A percentile compares a stretch with the other conserved stretches of the same genome.
Conservation (phyloP, 2,329 filamentous ascomycete species). For the Chaetomiaceae sp. region DNA sequence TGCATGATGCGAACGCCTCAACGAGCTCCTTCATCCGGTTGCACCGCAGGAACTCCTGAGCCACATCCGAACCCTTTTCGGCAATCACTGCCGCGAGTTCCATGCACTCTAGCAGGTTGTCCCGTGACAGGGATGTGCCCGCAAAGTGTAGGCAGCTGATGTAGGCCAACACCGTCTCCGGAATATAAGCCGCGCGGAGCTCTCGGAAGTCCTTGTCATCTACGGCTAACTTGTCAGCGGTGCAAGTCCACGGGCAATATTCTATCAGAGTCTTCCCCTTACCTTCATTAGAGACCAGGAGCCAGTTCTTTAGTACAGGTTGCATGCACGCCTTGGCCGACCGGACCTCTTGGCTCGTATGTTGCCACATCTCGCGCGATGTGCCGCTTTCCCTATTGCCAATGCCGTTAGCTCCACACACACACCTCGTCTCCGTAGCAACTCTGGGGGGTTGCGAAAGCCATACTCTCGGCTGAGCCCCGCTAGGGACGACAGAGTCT, state of each 20-base stretch:
- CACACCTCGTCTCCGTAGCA: too few species aligned
- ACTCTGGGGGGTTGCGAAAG: too few species aligned
- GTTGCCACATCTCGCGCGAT: slow-evolving; percentile 24
- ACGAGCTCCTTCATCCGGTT: slow-evolving; percentile 70
- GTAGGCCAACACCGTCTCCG: slow-evolving; percentile 79
- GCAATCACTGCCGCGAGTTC: slow-evolving; percentile 73
- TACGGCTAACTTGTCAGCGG: slow-evolving; percentile 3
- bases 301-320: slow-evolving; percentile 59
- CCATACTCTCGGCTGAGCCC: slow-evolving; percentile 47
- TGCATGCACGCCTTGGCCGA: slow-evolving; percentile 50
- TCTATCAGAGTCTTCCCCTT: slow-evolving; percentile 27
- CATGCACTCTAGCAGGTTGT: slow-evolving; percentile 78
- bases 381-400: slow-evolving; percentile 28
- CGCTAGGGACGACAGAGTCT: slow-evolving; percentile 56
- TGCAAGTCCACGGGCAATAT: neutral
- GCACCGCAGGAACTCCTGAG: slow-evolving; percentile 56
- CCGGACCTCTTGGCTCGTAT: slow-evolving; percentile 40
- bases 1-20: slow-evolving; percentile 68
- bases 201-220: slow-evolving; percentile 56
- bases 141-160: slow-evolving; percentile 74
- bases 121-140: slow-evolving; percentile 66
- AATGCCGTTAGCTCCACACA: slow-evolving; percentile 25
- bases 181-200: slow-evolving; percentile 73
- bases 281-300: slow-evolving; percentile 52
- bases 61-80: slow-evolving; percentile 60